Evolutionary conservation across 805 yeast species (phyloP), one percentile per base, ranked within the genome.

Genomic region (Monosporozyma aquatica): DNA sequence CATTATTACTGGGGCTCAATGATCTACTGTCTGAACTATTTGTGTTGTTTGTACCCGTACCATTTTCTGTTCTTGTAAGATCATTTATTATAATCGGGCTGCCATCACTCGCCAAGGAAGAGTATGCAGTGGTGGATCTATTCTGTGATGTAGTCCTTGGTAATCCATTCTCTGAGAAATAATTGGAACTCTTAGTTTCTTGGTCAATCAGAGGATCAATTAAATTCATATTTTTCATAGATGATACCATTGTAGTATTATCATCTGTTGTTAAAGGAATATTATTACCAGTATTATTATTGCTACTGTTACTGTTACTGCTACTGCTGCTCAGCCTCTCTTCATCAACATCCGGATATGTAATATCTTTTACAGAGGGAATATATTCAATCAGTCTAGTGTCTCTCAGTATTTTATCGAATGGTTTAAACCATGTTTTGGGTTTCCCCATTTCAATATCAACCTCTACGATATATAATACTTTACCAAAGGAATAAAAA

Each of bases 371-470:
- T 4, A 51, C 42, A 8, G 42, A 34, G 2, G 64, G 64, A 10
- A 59, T 58, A 41, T 47, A 58, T 37, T 57, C 59, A 23, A 59
- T 45, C 6, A 47, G 38, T 27, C 47, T 41, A 13, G 46, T 47
- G 23, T 51, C 52, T 29, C 52, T 47, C 5, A 54, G 27, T n/a
- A 50, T 24, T 25, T 49, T 51, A 41, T 55, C 49, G 40, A 53
- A 53, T n/a, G 63, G 62, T 25, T 48, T 53, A 36, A 54, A 54
- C 57, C 62, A 58, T n/a, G 50, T 47, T n/a, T 38, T 44, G 2
- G 56, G 38, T 41, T 54, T 59, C 9, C 63, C 63, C 26, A 58
- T 28, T 28, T 55, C 56, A n/a, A 58, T 44, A 27, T 48, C 45
- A 1, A 54, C 59, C 40, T 58, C 56, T 1, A 58, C 51, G 38